Evolutionary conservation across 305 asterid genomes (phyloP).

Genomic region (Ruellia speciosa): DNA sequence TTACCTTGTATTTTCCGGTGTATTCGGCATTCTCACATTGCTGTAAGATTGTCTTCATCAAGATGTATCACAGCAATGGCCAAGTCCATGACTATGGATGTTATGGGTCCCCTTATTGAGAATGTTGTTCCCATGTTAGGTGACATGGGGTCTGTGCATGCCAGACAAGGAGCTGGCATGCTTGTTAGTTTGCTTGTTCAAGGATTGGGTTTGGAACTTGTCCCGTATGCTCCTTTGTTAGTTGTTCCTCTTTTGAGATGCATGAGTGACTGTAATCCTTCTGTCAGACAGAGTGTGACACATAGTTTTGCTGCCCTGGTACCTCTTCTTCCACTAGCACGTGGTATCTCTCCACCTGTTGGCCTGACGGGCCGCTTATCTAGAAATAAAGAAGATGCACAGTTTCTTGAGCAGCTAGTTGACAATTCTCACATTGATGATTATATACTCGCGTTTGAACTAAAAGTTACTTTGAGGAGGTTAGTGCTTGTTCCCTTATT

Average conservation of each 20-base stretch:
- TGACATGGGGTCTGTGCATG: conserved; percentile 74
- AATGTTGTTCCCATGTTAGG: conserved; percentile 92
- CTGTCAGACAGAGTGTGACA: conserved; percentile 98
- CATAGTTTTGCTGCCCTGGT: conserved; percentile 96
- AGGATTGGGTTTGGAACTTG: conserved; percentile 91
- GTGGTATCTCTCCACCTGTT: conserved; percentile 71
- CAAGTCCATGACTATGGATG: conserved; percentile 82
- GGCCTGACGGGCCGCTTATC: conserved; percentile 70
- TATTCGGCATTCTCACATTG: conserved; percentile 84
- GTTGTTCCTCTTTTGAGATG: conserved; percentile 95
- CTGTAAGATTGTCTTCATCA: conserved; percentile 85
- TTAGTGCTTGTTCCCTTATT: conserved; percentile 19
- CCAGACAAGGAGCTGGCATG: conserved; percentile 99
- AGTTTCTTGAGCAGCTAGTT: conserved; percentile 90
- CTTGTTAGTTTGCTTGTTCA: conserved; percentile 95
- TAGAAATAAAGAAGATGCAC: conserved; percentile 81
- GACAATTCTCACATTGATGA: conserved; percentile 97
- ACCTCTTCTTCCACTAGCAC: conserved; percentile 95
- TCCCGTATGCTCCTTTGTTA: conserved; percentile 89
- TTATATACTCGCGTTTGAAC: conserved; percentile 76
- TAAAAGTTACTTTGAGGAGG: conserved; percentile 90
- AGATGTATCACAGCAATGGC: conserved; percentile 92
- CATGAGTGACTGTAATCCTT: conserved; percentile 88
- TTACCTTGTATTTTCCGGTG: conserved; percentile 91
- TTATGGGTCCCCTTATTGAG: conserved; percentile 79